Evolutionary conservation across 164 flowering plant genomes (phyloP), one percentile per base, ranked within the genome.

Genomic region (Echeveria elegans): DNA sequence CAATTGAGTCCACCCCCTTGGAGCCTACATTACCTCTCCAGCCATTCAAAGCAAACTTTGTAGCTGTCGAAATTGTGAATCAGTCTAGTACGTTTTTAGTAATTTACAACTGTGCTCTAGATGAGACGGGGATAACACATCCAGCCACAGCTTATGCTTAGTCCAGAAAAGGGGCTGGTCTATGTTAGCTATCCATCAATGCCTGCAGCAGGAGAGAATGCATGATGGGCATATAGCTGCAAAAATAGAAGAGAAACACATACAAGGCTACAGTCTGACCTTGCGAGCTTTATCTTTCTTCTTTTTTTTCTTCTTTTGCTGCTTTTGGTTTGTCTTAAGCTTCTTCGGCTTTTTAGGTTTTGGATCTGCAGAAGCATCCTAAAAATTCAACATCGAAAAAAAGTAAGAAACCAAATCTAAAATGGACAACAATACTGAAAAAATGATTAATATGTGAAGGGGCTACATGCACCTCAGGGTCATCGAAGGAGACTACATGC

Each of bases 401-500:
- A 21, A 0, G n/a, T 28, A 43, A 50, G 15, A 47, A 63, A 63
- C 21, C 19, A 32, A 40, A 68, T 45, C 24, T 14, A 24, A 23
- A 68, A 36, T 4, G 16, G 12, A 56, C n/a, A n/a, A n/a, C n/a
- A n/a, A n/a, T n/a, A n/a, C n/a, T n/a, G n/a, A n/a, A n/a, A n/a
- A 14, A 37, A 19, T 9, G 31, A 69, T 26, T 6, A 11, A 43
- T 61, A 68, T 24, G 16, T 2, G 0, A 0, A 56, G 32, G 28
- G 11, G 32, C 12, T 14, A 16, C 11, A 19, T 56, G 67, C 40
- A 86, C 89, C 88, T 85, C 80, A 67, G 69, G 67, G 52, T 85
- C 80, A 19, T 66, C 82, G 63, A 87, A 87, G 69, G 85, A 79
- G 38, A 78, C 36, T 30, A 85, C 88, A 64, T 87, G 92, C 41